phyloP scores from a whole-genome alignment of 345 rosid genomes.

The Rhodamnia rubescens region DNA sequence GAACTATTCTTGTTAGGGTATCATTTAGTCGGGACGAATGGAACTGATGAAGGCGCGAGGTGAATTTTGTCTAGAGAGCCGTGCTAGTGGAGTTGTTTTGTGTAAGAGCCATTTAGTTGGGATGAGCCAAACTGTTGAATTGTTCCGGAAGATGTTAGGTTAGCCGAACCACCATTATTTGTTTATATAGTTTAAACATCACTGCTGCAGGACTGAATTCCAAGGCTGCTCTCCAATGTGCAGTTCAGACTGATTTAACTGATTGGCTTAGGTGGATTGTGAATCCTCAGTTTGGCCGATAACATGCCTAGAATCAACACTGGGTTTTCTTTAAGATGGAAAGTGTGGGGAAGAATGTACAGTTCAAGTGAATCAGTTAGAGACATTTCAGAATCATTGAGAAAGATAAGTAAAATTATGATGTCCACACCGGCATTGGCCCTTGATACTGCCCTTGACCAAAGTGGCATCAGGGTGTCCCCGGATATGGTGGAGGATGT shows the following conservation, averaged over 20 bases:
- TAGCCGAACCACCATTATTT: neutral
- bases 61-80: neutral
- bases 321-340: conserved; percentile 6
- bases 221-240: neutral
- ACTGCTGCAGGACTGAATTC: neutral
- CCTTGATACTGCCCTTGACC: conserved; percentile 65
- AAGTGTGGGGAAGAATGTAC: conserved; percentile 13
- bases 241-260: neutral
- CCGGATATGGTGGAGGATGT: conserved; percentile 54
- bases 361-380: conserved; percentile 20
- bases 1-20: neutral
- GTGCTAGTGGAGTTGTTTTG: neutral
- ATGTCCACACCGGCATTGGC: conserved; percentile 45
- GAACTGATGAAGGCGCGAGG: neutral
- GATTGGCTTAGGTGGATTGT: neutral
- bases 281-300: neutral
- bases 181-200: neutral
- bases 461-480: conserved; percentile 49
- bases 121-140: neutral
- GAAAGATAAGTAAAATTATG: conserved; percentile 49
- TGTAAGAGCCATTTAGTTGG: neutral
- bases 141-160: neutral
- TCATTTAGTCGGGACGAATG: fast-evolving
- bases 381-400: conserved; percentile 28
- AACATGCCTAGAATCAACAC: neutral